A percentile compares a stretch with the other conserved stretches of the same genome.
phyloP scores from a whole-genome alignment of 2,329 filamentous ascomycete genomes.

The Phaeosphaeriaceae sp. region DNA sequence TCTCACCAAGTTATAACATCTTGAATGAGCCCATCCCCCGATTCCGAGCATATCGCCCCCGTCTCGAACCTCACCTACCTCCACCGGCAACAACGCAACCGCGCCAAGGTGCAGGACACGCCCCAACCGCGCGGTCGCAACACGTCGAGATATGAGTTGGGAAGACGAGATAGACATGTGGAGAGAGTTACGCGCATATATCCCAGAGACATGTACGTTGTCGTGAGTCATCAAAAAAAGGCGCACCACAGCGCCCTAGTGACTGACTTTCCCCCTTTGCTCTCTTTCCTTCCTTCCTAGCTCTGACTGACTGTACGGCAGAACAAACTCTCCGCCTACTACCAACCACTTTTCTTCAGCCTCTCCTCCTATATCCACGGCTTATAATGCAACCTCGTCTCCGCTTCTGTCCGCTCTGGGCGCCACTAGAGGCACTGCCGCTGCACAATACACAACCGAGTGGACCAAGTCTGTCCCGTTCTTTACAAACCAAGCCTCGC shows the following conservation, averaged over 20 bases:
- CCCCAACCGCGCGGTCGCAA: constrained; percentile 45
- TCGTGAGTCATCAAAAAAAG: no score
- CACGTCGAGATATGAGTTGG: constrained; percentile 50
- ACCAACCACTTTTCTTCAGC: constrained; percentile 44
- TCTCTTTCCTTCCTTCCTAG: constrained; percentile 8
- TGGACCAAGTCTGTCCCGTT: constrained; percentile 55
- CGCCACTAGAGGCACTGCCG: constrained; percentile 40
- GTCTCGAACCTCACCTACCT: constrained; percentile 44
- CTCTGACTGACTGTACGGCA: constrained; percentile 19
- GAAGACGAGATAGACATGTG: constrained; percentile 49
- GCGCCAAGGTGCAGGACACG: constrained; percentile 43
- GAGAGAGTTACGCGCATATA: constrained; percentile 49
- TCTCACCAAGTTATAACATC: constrained; percentile 21
- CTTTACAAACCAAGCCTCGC: constrained; percentile 51
- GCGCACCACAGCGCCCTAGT: no score
- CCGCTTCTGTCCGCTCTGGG: constrained; percentile 49
- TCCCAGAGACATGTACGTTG: constrained; percentile 48
- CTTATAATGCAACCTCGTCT: constrained; percentile 48
- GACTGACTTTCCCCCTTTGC: constrained; percentile 1
- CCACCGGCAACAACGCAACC: constrained; percentile 45
- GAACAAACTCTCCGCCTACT: constrained; percentile 47
- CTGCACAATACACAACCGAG: constrained; percentile 51
- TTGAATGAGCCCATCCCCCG: constrained; percentile 51
- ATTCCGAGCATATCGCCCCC: constrained; percentile 37
- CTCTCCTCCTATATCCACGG: constrained; percentile 33